These are phyloP conservation scores for Penicillium glabrum DNA, from an alignment of 2,329 filamentous ascomycete genomes.

Conservation along the genomic window DNA sequence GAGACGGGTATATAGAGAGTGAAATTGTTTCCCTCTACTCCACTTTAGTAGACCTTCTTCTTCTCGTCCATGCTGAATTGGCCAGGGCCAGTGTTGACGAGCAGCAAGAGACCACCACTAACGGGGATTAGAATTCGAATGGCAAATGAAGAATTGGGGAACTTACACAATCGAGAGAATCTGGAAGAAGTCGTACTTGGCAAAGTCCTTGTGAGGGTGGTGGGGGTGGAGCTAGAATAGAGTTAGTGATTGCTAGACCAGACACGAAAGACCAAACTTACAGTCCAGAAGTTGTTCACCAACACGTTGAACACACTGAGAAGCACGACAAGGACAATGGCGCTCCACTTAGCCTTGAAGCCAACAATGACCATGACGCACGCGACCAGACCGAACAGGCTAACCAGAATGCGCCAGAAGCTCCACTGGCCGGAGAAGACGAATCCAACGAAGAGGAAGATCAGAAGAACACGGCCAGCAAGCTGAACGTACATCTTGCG, in stretches of 20 bases:
- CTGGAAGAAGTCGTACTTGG: conserved; percentile 99
- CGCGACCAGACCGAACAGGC: conserved; percentile 79
- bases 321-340: conserved; percentile 90
- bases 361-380: conserved; percentile 99
- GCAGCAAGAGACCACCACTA: conserved; percentile 83
- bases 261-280: conserved; percentile 51
- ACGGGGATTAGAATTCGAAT: conserved; percentile 1
- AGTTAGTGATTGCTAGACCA: conserved; percentile 10
- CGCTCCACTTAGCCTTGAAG: conserved; percentile 99
- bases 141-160: not conserved
- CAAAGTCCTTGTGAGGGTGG: conserved; percentile 99
- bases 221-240: conserved; percentile 78
- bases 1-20: conserved; percentile 11
- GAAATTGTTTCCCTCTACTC: conserved; percentile 1
- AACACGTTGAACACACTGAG: conserved; percentile 94
- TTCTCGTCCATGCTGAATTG: conserved; percentile 99
- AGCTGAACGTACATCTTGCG: conserved; percentile 99
- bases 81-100: conserved; percentile 98
- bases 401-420: conserved; percentile 82
- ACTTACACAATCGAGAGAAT: conserved; percentile 92
- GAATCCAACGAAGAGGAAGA: conserved; percentile 97
- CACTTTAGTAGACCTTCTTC: conserved; percentile 94
- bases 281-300: conserved; percentile 99
- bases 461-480: conserved; percentile 88
- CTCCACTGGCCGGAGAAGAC: conserved; percentile 94